phyloP scores from a whole-genome alignment of 805 yeast species.

The Metschnikowia dekortorum region DNA sequence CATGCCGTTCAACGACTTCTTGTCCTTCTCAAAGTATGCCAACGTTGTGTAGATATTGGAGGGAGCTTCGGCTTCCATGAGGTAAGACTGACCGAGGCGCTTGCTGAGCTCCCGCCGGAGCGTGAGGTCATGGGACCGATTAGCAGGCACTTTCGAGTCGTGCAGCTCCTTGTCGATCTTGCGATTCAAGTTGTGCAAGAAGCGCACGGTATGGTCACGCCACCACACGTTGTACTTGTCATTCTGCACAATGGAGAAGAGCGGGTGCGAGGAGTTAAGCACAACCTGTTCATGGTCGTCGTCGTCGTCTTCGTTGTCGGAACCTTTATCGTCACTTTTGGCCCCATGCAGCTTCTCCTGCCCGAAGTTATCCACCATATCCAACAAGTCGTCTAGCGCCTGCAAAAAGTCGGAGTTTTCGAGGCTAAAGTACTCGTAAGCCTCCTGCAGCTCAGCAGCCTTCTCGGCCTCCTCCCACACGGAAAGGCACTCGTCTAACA shows the following conservation, averaged over 20 bases:
- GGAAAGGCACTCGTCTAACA: slow-evolving; percentile 45
- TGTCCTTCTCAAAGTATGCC: slow-evolving; percentile 46
- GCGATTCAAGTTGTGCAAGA: slow-evolving; percentile 28
- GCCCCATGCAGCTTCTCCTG: slow-evolving; percentile 42
- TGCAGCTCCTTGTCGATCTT: slow-evolving; percentile 15
- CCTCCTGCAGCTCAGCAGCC: slow-evolving; percentile 19
- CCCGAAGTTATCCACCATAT: slow-evolving; percentile 65
- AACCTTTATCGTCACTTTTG: slow-evolving; percentile 56
- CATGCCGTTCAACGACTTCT: slow-evolving; percentile 33
- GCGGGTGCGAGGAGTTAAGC: slow-evolving; percentile 52
- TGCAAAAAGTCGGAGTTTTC: slow-evolving; percentile 51
- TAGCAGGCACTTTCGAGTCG: neutral
- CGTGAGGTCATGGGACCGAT: slow-evolving; percentile 12
- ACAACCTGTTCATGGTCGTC: slow-evolving; percentile 19
- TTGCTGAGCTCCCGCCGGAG: slow-evolving; percentile 41
- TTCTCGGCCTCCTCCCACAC: slow-evolving; percentile 43
- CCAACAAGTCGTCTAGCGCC: slow-evolving; percentile 63
- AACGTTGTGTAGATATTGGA: slow-evolving; percentile 50
- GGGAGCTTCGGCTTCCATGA: slow-evolving; percentile 64
- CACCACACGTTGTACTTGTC: slow-evolving; percentile 53
- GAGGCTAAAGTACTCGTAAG: slow-evolving; percentile 31
- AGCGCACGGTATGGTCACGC: slow-evolving; percentile 41
- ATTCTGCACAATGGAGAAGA: slow-evolving; percentile 37
- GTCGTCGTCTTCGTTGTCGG: slow-evolving; percentile 28
- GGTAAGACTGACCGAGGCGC: slow-evolving; percentile 57